A percentile compares a stretch with the other conserved stretches of the same genome.
These are phyloP conservation scores for Trichoderma virens DNA, from an alignment of 495 filamentous ascomycete genomes.

Conservation along the genomic window DNA sequence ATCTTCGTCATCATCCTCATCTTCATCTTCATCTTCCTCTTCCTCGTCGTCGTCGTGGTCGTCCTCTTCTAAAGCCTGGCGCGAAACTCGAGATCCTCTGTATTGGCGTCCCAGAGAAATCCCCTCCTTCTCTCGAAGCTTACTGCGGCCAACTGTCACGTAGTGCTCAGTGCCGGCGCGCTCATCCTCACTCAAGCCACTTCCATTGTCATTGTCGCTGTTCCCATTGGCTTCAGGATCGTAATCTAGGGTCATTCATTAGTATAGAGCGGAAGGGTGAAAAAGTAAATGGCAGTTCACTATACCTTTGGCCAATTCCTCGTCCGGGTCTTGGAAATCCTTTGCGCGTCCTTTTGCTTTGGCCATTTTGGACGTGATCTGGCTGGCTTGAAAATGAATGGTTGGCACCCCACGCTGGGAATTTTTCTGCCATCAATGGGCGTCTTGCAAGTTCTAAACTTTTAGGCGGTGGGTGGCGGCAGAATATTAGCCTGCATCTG, in stretches of 20 bases:
- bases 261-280: background rate
- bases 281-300: background rate
- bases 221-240: conserved; percentile 74
- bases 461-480: conserved; percentile 41
- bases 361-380: conserved; percentile 22
- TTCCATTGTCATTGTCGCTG: conserved; percentile 43
- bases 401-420: conserved; percentile 17
- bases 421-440: conserved; percentile 17
- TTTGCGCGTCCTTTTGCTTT: conserved; percentile 25
- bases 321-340: conserved; percentile 34
- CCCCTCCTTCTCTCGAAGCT: conserved; percentile 65
- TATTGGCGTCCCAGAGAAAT: conserved; percentile 71
- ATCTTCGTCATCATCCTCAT: conserved; percentile 22
- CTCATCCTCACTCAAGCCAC: conserved; percentile 45
- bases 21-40: conserved; percentile 23
- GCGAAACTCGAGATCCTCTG: conserved; percentile 66
- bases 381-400: conserved; percentile 7
- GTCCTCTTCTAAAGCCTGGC: conserved; percentile 54
- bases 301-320: conserved; percentile 34
- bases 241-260: conserved; percentile 52
- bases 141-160: conserved; percentile 76
- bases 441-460: conserved; percentile 22
- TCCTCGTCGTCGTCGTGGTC: conserved; percentile 33
- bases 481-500: conserved; percentile 19
- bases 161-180: conserved; percentile 73